Percentiles rank a stretch among this genome's conserved stretches.
These are phyloP conservation scores for Physaria fendleri DNA, from an alignment of 345 rosid species.

Conservation along the genomic window DNA sequence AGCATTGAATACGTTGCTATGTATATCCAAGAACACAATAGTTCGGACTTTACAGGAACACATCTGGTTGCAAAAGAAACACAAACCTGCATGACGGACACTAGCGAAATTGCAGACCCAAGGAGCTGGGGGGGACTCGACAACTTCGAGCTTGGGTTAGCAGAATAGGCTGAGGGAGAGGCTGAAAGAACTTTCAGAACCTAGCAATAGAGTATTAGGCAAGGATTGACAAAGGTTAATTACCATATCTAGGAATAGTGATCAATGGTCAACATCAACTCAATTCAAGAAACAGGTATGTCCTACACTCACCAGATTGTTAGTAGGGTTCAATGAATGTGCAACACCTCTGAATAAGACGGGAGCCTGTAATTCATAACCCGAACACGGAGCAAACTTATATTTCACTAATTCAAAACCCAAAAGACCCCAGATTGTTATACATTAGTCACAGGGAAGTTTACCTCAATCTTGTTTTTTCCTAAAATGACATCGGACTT, in stretches of 20 bases:
- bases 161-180: conserved; percentile 67
- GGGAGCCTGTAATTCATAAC: conserved; percentile 41
- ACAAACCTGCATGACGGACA: conserved; percentile 56
- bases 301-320: conserved; percentile 38
- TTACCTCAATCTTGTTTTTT: conserved; percentile 45
- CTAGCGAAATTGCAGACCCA: conserved; percentile 55
- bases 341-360: conserved; percentile 60
- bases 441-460: background rate
- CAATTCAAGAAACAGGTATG: conserved; percentile 1
- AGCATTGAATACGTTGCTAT: background rate
- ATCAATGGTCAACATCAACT: background rate
- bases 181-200: conserved; percentile 62
- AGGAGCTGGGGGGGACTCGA: conserved; percentile 51
- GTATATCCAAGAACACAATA: background rate
- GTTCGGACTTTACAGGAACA: background rate
- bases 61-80: background rate
- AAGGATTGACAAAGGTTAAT: background rate
- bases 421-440: background rate
- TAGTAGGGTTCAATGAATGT: conserved; percentile 58
- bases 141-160: conserved; percentile 51
- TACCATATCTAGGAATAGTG: background rate
- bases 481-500: conserved; percentile 52
- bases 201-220: conserved; percentile 26
- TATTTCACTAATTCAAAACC: background rate
- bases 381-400: conserved; percentile 14